Conservation (phyloP, 805 yeast species). For the Tetrapisispora arboricola region DNA sequence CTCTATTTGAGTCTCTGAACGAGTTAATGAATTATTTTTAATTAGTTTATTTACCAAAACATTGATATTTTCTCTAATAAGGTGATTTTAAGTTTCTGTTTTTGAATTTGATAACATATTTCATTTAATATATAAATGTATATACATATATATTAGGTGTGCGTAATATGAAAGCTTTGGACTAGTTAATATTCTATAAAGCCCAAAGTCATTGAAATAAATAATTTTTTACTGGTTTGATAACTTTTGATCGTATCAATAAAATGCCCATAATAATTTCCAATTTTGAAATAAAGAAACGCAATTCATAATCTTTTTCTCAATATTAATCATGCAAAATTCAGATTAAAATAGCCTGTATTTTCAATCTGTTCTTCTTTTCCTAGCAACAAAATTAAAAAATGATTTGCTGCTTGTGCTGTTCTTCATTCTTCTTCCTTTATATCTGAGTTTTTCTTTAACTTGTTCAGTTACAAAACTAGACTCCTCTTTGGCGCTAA, state of each 20-base stretch:
- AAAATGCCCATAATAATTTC: neutral
- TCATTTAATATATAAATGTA: too few relatives aligned
- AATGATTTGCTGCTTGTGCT: neutral
- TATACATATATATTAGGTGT: neutral
- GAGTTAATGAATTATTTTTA: neutral
- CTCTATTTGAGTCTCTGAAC: too few relatives aligned
- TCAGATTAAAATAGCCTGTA: conserved; percentile 1
- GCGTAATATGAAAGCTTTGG: neutral
- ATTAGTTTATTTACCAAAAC: neutral
- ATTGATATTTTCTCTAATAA: too few relatives aligned
- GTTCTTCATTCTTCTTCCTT: neutral
- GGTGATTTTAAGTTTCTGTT: too few relatives aligned
- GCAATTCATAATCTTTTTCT: too few relatives aligned
- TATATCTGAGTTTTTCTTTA: neutral
- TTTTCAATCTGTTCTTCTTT: neutral
- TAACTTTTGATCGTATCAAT: too few relatives aligned
- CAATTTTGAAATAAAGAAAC: too few relatives aligned
- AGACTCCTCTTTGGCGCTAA: too few relatives aligned
- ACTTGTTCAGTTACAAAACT: neutral
- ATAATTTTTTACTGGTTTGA: too few relatives aligned
- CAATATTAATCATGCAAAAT: too few relatives aligned
- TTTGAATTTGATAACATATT: too few relatives aligned
- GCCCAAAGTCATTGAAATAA: too few relatives aligned
- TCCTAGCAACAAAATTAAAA: neutral
- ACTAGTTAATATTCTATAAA: neutral